A percentile compares a stretch with the other conserved stretches of the same genome.
Conservation (phyloP, 768 basidiomycete genomes). For the Tulasnella sp. region DNA sequence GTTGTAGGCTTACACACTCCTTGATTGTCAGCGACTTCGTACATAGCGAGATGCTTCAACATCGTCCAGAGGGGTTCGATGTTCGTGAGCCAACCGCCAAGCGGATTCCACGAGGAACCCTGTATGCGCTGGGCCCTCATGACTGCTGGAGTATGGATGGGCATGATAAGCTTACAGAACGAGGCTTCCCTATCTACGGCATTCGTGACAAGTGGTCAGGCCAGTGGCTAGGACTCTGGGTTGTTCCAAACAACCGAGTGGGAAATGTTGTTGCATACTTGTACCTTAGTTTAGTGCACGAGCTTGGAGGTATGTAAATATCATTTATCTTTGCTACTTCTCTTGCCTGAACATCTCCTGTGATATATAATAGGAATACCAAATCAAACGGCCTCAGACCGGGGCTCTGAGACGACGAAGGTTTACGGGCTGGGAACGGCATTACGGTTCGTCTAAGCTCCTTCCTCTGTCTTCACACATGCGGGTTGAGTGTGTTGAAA, state of each 20-base stretch:
- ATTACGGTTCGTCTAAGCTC: constrained; percentile 26
- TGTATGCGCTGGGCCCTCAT: constrained; percentile 33
- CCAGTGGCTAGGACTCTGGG: constrained; percentile 34
- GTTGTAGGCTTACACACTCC: too few species aligned
- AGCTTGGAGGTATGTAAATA: not conserved
- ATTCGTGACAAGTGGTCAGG: constrained; percentile 33
- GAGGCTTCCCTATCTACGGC: constrained; percentile 38
- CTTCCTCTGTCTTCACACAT: too few species aligned
- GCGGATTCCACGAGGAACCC: constrained; percentile 27
- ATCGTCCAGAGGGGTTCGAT: too few species aligned
- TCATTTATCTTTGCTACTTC: not conserved
- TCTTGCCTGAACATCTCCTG: not conserved
- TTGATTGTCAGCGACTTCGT: too few species aligned
- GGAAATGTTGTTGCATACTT: constrained; percentile 31
- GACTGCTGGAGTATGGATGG: constrained; percentile 36
- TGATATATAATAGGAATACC: constrained; percentile 33
- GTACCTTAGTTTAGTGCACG: constrained; percentile 19
- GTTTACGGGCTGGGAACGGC: constrained; percentile 32
- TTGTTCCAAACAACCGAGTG: constrained; percentile 35
- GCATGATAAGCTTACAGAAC: constrained; percentile 37
- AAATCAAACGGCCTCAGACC: constrained; percentile 33
- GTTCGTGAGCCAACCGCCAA: too few species aligned
- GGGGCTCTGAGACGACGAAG: constrained; percentile 34
- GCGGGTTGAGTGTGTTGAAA: not conserved
- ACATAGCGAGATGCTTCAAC: too few species aligned